phyloP scores from a whole-genome alignment of 345 rosid genomes.

The Chamaenerion angustifolium region DNA sequence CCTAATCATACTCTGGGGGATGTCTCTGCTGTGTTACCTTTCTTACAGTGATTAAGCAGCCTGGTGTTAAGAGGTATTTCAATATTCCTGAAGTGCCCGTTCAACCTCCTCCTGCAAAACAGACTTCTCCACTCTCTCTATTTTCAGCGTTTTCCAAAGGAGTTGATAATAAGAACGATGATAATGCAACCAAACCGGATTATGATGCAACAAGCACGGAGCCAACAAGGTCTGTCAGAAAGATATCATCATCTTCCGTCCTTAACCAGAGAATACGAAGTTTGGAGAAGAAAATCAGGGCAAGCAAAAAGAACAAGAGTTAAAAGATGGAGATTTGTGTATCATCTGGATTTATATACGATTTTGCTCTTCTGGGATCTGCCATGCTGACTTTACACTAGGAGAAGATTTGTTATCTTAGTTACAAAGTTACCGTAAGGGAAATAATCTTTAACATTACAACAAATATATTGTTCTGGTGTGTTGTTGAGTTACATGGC shows the following conservation, averaged over 20 bases:
- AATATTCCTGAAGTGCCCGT: slow-evolving; percentile 15
- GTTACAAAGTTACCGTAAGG: too few relatives aligned
- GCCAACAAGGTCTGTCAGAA: slow-evolving; percentile 15
- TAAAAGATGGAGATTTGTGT: not conserved
- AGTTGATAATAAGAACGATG: slow-evolving; percentile 9
- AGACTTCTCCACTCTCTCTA: not conserved
- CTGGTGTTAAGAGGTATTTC: slow-evolving; percentile 28
- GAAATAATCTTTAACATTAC: too few relatives aligned
- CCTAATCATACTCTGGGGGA: not conserved
- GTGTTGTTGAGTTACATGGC: too few relatives aligned
- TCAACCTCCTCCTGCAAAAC: slow-evolving; percentile 8
- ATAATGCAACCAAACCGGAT: slow-evolving; percentile 14
- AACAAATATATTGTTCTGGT: too few relatives aligned
- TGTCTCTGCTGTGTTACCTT: not conserved
- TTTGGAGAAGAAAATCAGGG: slow-evolving; percentile 24
- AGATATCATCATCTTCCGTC: slow-evolving; percentile 20
- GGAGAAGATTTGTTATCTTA: too few relatives aligned
- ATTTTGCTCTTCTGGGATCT: not conserved
- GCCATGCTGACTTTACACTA: too few relatives aligned
- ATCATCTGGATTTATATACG: not conserved
- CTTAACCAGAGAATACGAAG: slow-evolving; percentile 26
- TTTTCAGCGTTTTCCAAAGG: not conserved
- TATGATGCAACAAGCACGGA: slow-evolving; percentile 8
- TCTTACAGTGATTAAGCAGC: slow-evolving; percentile 22
- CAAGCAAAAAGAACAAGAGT: slow-evolving; percentile 14